Percentiles rank a stretch among this genome's conserved stretches.
phyloP scores from a whole-genome alignment of 2,329 filamentous ascomycete genomes.

The Fusarium sp. region DNA sequence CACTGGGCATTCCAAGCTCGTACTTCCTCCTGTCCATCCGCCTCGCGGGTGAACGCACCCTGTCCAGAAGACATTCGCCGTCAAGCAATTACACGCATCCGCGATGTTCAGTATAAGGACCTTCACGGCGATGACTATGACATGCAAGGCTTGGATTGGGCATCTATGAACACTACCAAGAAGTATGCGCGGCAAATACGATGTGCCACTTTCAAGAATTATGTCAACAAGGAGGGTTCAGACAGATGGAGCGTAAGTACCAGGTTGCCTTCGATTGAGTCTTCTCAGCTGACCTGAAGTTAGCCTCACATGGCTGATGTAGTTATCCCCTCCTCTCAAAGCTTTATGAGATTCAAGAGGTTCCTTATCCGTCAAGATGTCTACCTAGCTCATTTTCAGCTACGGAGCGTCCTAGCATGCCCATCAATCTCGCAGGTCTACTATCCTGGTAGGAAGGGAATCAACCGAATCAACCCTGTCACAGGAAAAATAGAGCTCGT shows the following conservation, averaged over 20 bases:
- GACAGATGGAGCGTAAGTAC: constrained; percentile 62
- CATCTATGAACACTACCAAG: constrained; percentile 62
- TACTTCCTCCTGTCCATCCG: constrained; percentile 32
- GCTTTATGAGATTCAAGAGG: constrained; percentile 68
- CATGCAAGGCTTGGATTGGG: constrained; percentile 71
- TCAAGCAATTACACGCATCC: constrained; percentile 39
- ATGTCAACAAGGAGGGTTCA: constrained; percentile 63
- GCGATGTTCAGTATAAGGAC: constrained; percentile 55
- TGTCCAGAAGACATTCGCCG: constrained; percentile 49
- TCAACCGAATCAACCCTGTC: constrained; percentile 65
- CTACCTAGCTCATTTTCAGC: constrained; percentile 72
- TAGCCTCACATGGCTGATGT: constrained; percentile 38
- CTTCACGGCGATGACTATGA: constrained; percentile 68
- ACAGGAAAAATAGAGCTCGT: constrained; percentile 58
- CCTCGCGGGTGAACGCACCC: constrained; percentile 43
- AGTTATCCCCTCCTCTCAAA: constrained; percentile 55
- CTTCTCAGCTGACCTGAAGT: constrained; percentile 13
- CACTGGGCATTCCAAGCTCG: constrained; percentile 58
- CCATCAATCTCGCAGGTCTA: constrained; percentile 67
- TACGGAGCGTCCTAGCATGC: constrained; percentile 71
- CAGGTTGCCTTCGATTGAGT: background rate
- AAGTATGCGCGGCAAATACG: constrained; percentile 61
- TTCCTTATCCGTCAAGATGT: constrained; percentile 67
- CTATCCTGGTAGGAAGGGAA: constrained; percentile 63
- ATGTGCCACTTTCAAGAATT: constrained; percentile 65